phyloP scores from a whole-genome alignment of 768 basidiomycete species.

The Floccularia luteovirens region DNA sequence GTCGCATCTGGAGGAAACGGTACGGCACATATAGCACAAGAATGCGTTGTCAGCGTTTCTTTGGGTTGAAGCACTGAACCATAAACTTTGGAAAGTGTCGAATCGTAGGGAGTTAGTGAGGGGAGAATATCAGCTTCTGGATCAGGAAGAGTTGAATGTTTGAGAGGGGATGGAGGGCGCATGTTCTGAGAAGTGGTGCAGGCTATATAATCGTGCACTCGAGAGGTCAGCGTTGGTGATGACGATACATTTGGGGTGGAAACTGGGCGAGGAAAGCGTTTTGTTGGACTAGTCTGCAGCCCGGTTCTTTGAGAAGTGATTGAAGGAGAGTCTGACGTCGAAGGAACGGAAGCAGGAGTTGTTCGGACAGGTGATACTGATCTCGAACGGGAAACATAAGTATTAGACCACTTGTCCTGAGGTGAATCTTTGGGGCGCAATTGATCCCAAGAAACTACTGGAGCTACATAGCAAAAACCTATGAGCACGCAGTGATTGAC shows the following conservation, averaged over 20 bases:
- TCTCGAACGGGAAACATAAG: conserved; percentile 54
- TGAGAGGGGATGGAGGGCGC: conserved; percentile 53
- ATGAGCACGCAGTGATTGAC: conserved; percentile 2
- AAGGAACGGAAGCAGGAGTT: conserved; percentile 14
- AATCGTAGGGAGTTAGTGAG: conserved; percentile 39
- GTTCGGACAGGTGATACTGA: conserved; percentile 31
- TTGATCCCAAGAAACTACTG: conserved; percentile 62
- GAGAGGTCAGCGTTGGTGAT: conserved; percentile 28
- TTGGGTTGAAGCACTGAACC: conserved; percentile 79
- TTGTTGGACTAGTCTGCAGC: conserved; percentile 20
- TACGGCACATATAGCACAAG: conserved; percentile 57
- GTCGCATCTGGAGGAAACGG: conserved; percentile 78
- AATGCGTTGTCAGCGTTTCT: conserved; percentile 61
- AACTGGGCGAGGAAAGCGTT: conserved; percentile 45
- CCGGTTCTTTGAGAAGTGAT: too few species aligned
- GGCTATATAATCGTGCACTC: conserved; percentile 52
- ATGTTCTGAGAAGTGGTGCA: conserved; percentile 33
- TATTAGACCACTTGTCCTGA: conserved; percentile 75
- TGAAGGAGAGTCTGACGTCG: conserved; percentile 9
- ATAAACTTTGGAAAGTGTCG: conserved; percentile 73
- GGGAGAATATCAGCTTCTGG: conserved; percentile 57
- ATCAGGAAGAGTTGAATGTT: conserved; percentile 40
- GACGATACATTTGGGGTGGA: conserved; percentile 21
- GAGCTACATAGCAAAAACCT: conserved; percentile 31
- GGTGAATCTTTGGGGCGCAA: conserved; percentile 27